A percentile compares a stretch with the other conserved stretches of the same genome.
phyloP scores from a whole-genome alignment of 2,329 filamentous ascomycete genomes.

The Paracoccidioides brasiliensis region DNA sequence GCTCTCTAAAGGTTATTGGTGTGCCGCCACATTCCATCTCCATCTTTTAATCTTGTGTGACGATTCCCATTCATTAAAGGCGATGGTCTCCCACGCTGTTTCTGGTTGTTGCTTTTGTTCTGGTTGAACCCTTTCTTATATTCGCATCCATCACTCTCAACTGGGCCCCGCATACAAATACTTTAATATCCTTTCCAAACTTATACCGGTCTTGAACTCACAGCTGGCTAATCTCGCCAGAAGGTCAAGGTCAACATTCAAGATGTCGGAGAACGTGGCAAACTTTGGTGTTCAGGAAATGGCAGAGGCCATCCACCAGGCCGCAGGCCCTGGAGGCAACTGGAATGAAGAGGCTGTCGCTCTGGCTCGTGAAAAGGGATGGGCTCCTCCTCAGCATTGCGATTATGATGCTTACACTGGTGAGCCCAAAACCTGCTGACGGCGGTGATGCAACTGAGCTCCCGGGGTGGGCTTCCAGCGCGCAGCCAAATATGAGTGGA shows the following conservation, averaged over 20 bases:
- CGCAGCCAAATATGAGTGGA: conserved; percentile 67
- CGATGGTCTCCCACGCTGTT: no score
- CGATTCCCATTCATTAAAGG: no score
- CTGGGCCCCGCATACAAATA: no score
- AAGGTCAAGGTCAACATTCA: neutral
- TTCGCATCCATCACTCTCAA: no score
- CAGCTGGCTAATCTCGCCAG: neutral
- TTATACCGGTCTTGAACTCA: no score
- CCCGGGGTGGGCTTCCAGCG: conserved; percentile 41
- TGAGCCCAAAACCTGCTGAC: conserved; percentile 11
- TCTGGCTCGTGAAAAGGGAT: conserved; percentile 27
- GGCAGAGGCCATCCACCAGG: neutral
- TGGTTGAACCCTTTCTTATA: no score
- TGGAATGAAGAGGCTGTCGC: conserved; percentile 19
- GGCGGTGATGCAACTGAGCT: conserved; percentile 8
- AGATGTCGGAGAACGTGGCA: neutral
- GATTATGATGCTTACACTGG: conserved; percentile 24
- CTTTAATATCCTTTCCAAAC: no score
- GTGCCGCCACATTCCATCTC: no score
- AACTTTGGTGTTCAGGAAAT: neutral
- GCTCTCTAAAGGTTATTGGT: no score
- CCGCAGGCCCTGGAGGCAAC: conserved; percentile 3
- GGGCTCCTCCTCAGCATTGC: conserved; percentile 25
- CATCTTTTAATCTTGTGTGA: no score
- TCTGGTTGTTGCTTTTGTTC: no score